These are phyloP conservation scores for Globisporangium emineosum DNA, from an alignment of 352 stramenopile genomes.

Conservation along the genomic window DNA sequence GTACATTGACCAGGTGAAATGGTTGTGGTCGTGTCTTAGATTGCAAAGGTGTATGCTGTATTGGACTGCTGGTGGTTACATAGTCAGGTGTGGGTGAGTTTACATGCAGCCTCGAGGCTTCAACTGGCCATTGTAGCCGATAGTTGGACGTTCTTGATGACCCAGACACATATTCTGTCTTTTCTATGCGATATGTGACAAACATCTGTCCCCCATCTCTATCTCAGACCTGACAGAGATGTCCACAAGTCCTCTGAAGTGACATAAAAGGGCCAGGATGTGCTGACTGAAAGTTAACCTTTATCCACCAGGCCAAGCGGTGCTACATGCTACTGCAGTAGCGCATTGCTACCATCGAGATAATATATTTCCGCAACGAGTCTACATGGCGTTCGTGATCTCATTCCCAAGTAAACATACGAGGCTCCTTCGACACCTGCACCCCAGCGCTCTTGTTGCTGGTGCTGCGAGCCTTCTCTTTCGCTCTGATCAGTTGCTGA, in stretches of 20 bases:
- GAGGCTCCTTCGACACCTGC: neutral
- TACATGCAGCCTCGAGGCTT: no score
- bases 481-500: neutral
- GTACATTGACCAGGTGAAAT: no score
- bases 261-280: neutral
- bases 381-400: neutral
- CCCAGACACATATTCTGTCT: neutral
- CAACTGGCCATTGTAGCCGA: neutral
- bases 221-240: neutral
- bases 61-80: no score
- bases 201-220: neutral
- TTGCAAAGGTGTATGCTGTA: no score
- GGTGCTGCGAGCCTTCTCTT: neutral
- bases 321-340: no score
- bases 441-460: neutral
- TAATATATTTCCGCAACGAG: no score
- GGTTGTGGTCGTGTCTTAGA: no score
- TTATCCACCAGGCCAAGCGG: neutral
- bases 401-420: neutral
- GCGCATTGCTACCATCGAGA: neutral
- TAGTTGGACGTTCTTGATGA: neutral
- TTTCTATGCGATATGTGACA: neutral
- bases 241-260: neutral
- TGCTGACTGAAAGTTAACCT: neutral
- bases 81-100: no score